phyloP scores from a whole-genome alignment of 768 basidiomycete species.

The Phallus indusiatus region DNA sequence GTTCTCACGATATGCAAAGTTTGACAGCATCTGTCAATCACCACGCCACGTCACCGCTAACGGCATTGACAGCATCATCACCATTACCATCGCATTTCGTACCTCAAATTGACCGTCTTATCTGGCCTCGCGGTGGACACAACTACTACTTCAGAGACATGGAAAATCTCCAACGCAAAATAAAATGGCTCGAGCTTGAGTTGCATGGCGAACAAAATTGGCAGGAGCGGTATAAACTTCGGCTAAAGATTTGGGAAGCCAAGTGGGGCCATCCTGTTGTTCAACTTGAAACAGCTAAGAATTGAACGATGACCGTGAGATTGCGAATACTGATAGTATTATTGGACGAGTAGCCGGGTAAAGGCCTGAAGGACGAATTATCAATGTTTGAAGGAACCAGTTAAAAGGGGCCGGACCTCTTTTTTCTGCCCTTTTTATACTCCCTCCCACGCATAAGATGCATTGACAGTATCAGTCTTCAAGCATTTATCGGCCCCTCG shows the following conservation, averaged over 20 bases:
- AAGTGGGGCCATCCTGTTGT: background rate
- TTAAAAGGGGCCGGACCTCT: background rate
- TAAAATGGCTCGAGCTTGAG: slow-evolving; percentile 33
- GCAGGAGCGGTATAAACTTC: slow-evolving; percentile 33
- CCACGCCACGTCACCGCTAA: background rate
- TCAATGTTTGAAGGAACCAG: background rate
- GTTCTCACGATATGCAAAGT: slow-evolving; percentile 19
- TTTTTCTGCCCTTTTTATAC: background rate
- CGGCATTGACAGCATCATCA: background rate
- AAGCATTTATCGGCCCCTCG: background rate
- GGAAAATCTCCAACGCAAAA: slow-evolving; percentile 34
- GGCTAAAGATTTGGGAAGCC: background rate
- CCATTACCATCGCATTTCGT: background rate
- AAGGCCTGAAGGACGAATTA: background rate
- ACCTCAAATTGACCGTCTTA: background rate
- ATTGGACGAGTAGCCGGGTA: background rate
- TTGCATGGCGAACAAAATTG: slow-evolving; percentile 25
- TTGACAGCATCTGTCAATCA: background rate
- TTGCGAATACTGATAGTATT: background rate
- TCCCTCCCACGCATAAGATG: background rate
- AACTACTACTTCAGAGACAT: slow-evolving; percentile 53
- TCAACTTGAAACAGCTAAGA: background rate
- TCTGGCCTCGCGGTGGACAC: slow-evolving; percentile 43
- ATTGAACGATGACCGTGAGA: background rate
- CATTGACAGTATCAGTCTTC: background rate